Base-by-base conservation (phyloP, 1,139 yeast genomes). In the Geotrichum macrosporum region DNA sequence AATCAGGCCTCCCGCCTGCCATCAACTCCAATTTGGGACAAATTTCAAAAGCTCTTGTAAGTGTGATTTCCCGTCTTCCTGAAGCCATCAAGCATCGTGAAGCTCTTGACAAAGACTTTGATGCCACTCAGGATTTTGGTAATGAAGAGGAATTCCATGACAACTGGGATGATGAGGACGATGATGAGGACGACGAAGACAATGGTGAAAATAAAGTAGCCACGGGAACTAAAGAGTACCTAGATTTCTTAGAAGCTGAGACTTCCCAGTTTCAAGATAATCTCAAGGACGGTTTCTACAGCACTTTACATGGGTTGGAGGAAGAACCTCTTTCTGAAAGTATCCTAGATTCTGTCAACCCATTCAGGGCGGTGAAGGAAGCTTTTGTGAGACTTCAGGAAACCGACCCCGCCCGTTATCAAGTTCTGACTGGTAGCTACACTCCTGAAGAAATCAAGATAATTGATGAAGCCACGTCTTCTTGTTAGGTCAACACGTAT, bases 271-370 rank as follows among this genome's bases (percentile, higher is more conserved):
- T 41, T 13, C 36, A 35, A 13, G 31, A 18, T 5, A 32, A 35
- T 18, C 22, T 35, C 5, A 21, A 35, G 5, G 36, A 30, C 3
- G 40, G 40, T 5, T 35, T 35, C 32, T 40, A 35, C 41, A 19
- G 37, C 24, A 33, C 32, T 2, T 38, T 70, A 16, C 78, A 78
- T 40, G 86, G 80, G 21, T 64, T 84, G 4, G 76, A 74, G 21
- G 96, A 88, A 58, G 96, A 92, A 64, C 89, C 95, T 3, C 73
- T 86, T 55, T 77, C 84, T 3, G 80, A 82, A 43, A 82, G 88
- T 2, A 81, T 95, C 1, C 69, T 92, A 50, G 97, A 92, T 58
- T 68, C 70, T 35, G 67, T 89, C 35, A 81, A 89, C 58, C 77
- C 87, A 6, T 81, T 78, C 58, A 64, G 66, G 4, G 69, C 73